Evolutionary conservation across 768 basidiomycete species (phyloP), one percentile per base, ranked within the genome.

Genomic region (Coprinellus aureogranulatus): DNA sequence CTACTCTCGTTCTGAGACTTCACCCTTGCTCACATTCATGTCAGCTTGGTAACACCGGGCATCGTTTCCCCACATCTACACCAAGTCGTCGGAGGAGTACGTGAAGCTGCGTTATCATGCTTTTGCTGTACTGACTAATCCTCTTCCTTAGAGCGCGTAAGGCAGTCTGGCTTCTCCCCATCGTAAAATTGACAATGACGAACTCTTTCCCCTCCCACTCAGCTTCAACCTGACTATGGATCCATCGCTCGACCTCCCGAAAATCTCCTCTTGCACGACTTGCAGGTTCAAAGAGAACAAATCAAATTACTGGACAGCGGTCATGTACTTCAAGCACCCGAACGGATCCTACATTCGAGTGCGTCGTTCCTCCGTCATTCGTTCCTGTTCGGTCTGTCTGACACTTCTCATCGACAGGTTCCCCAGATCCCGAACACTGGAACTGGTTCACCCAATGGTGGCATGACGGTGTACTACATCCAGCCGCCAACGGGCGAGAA

Each of bases 391-490:
- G 8, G 41, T 5, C 41, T 16, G n/a, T n/a, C 41, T 44, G 41
- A 34, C 34, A 14, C 14, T 34, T 14, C 34, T n/a, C n/a, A n/a
- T 14, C 34, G 34, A 34, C 14, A 44, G 41, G 41, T 44, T 8
- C 41, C 41, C 18, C 41, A 44, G 20, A 52, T 52, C n/a, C 28
- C 28, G 10, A 52, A 52, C 23, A n/a, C 50, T 8, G 16, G 2
- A n/a, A n/a, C n/a, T 11, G 50, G 50, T 3, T 39, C 31, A 3
- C 50, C 50, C 8, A 34, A 52, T 39, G 50, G 50, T 20, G 50
- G 50, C 6, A 52, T 52, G 50, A 52, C 50, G 20, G 50, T 52
- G 31, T 52, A 52, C 31, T 52, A 52, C 23, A 52, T 52, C 11
- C 50, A 52, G 22, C 50, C 50, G 3, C 50, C 50, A 4, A 52